A percentile compares a stretch with the other conserved stretches of the same genome.
These are phyloP conservation scores for Pecoramyces ruminantium DNA, from an alignment of 192 early-diverging fungal genomes.

Conservation along the genomic window DNA sequence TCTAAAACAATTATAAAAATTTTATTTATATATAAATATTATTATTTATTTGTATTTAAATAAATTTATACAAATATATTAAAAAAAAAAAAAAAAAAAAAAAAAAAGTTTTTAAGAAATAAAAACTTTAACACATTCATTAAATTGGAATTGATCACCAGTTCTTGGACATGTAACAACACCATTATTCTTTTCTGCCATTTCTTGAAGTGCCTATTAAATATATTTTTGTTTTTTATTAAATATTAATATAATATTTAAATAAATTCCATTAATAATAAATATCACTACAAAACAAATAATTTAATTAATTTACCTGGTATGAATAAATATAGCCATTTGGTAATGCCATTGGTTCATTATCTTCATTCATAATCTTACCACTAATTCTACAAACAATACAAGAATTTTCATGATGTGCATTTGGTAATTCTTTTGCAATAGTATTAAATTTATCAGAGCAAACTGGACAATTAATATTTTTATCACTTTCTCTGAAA, in stretches of 20 bases:
- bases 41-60: too few relatives aligned
- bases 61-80: too few relatives aligned
- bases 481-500: constrained; percentile 33
- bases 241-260: too few relatives aligned
- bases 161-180: constrained; percentile 59
- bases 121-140: constrained; percentile 58
- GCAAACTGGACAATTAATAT: constrained; percentile 94
- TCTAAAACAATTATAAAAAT: too few relatives aligned
- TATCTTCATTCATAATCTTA: constrained; percentile 90
- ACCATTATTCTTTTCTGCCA: constrained; percentile 45
- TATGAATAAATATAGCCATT: constrained; percentile 91
- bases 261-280: too few relatives aligned
- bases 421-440: constrained; percentile 68
- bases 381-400: constrained; percentile 85
- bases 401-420: constrained; percentile 89
- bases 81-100: too few relatives aligned
- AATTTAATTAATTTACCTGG: too few relatives aligned
- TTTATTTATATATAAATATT: too few relatives aligned
- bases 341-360: constrained; percentile 85
- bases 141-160: constrained; percentile 25
- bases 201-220: constrained; percentile 47
- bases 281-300: too few relatives aligned
- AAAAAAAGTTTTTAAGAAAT: constrained; percentile 36
- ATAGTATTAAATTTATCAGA: constrained; percentile 69
- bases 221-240: too few relatives aligned